A percentile compares a stretch with the other conserved stretches of the same genome.
phyloP scores from a whole-genome alignment of 805 yeast genomes.

The Kurtzmaniella fragi region DNA sequence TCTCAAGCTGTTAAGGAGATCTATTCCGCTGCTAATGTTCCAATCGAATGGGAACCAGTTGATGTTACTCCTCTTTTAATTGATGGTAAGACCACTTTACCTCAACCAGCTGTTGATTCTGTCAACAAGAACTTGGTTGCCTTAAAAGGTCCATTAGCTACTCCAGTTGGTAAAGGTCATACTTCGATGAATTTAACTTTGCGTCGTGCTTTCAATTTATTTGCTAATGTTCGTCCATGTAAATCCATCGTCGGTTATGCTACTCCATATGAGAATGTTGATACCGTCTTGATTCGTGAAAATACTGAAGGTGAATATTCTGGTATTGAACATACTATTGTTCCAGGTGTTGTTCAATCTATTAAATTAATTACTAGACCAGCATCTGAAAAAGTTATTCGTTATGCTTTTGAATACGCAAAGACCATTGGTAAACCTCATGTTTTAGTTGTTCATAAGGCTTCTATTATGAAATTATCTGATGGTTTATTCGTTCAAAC shows the following conservation, averaged over 20 bases:
- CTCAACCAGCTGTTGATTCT: conserved; percentile 85
- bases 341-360: conserved; percentile 97
- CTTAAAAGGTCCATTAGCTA: conserved; percentile 95
- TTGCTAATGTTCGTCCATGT: conserved; percentile 97
- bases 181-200: conserved; percentile 94
- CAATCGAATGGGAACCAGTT: conserved; percentile 95
- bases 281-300: conserved; percentile 95
- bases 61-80: conserved; percentile 92
- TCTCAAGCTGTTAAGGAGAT: conserved; percentile 91
- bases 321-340: conserved; percentile 97
- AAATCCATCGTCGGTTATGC: conserved; percentile 88
- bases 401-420: conserved; percentile 97
- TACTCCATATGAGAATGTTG: conserved; percentile 86
- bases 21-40: conserved; percentile 90
- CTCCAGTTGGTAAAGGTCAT: conserved; percentile 99
- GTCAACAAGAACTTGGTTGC: conserved; percentile 93
- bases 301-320: conserved; percentile 99
- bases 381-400: conserved; percentile 94
- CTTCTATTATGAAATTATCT: conserved; percentile 95
- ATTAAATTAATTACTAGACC: conserved; percentile 95
- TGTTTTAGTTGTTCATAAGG: conserved; percentile 95
- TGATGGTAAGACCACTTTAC: conserved; percentile 91
- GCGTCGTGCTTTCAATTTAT: conserved; percentile 93
- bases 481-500: conserved; percentile 95
- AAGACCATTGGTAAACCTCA: conserved; percentile 80